Conservation (phyloP, 75 land plant genomes). For the Picea sitchensis region DNA sequence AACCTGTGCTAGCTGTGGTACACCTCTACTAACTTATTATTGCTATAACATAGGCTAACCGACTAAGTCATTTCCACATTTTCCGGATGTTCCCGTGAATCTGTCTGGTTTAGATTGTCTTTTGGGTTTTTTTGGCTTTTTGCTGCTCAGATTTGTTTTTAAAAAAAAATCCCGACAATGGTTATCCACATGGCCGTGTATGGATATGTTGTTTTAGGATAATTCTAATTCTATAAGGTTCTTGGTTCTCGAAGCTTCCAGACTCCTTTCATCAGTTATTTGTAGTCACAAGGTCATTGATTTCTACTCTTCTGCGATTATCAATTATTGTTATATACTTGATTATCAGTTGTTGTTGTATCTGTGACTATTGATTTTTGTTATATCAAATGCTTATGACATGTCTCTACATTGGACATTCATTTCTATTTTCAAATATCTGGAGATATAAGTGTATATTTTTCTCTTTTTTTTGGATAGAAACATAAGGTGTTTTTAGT, state of each 20-base stretch:
- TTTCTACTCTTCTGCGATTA: background rate
- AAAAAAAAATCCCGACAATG: background rate
- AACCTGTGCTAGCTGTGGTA: too few relatives aligned
- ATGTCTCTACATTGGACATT: background rate
- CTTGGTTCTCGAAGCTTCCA: background rate
- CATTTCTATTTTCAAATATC: background rate
- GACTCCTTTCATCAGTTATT: too few relatives aligned
- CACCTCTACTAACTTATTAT: too few relatives aligned
- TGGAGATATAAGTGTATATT: background rate
- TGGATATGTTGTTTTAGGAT: too few relatives aligned
- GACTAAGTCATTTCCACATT: too few relatives aligned
- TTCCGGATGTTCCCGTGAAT: too few relatives aligned
- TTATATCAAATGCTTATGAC: background rate
- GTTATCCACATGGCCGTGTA: background rate
- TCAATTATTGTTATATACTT: background rate
- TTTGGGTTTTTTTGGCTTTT: too few relatives aligned
- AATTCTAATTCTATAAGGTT: background rate
- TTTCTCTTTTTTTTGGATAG: too few relatives aligned
- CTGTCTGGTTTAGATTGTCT: too few relatives aligned
- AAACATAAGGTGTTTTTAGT: too few relatives aligned
- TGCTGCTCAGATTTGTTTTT: too few relatives aligned
- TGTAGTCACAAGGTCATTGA: background rate
- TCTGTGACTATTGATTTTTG: background rate
- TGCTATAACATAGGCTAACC: too few relatives aligned
- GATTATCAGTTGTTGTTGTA: background rate